phyloP scores from a whole-genome alignment of 1,139 yeast genomes.

The Yamadazyma diospyri region DNA sequence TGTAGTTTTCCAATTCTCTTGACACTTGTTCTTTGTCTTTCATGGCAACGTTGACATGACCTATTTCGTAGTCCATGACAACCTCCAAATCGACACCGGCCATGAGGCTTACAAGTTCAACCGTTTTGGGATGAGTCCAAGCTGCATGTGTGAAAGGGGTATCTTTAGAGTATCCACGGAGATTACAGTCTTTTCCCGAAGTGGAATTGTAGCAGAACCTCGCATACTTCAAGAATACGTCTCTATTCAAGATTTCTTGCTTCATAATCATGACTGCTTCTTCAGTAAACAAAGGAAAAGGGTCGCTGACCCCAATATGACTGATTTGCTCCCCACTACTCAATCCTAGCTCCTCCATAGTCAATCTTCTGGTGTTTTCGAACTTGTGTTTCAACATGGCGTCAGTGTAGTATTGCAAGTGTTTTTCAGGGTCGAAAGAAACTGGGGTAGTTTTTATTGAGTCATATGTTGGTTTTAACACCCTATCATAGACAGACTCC shows the following conservation, averaged over 20 bases:
- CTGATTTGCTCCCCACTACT: constrained; percentile 38
- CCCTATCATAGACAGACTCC: constrained; percentile 7
- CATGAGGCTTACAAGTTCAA: constrained; percentile 46
- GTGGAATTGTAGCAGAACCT: constrained; percentile 27
- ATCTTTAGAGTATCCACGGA: constrained; percentile 47
- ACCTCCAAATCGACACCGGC: constrained; percentile 54
- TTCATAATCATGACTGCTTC: constrained; percentile 57
- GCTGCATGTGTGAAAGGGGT: constrained; percentile 50
- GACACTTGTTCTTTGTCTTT: constrained; percentile 28
- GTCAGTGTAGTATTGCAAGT: constrained; percentile 37
- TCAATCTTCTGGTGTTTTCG: constrained; percentile 36
- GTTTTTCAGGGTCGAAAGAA: constrained; percentile 41
- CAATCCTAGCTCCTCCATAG: constrained; percentile 47
- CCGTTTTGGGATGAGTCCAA: constrained; percentile 54
- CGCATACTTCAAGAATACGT: constrained; percentile 42
- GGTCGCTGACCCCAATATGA: constrained; percentile 51
- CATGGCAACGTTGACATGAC: constrained; percentile 46
- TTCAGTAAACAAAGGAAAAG: constrained; percentile 55
- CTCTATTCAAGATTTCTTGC: constrained; percentile 44
- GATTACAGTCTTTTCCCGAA: constrained; percentile 42
- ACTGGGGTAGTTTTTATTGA: constrained; percentile 1
- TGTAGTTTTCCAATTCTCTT: constrained; percentile 12
- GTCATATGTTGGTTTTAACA: constrained; percentile 1
- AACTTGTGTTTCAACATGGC: constrained; percentile 22
- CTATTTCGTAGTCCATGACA: constrained; percentile 53